These are phyloP conservation scores for Solanum acaule DNA, from an alignment of 257 asterid species.

Conservation along the genomic window DNA sequence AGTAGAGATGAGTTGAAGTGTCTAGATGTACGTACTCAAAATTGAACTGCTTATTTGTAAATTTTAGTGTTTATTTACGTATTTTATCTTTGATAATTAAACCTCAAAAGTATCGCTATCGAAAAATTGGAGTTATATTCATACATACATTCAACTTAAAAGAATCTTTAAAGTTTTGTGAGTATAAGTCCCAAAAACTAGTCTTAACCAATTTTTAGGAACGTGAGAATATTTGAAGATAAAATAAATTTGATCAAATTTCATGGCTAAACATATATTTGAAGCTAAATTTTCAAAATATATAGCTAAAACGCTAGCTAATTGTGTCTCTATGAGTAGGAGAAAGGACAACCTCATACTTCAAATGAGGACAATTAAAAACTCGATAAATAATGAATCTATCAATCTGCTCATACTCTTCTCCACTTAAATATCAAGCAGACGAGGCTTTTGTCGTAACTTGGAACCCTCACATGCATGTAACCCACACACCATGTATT, in stretches of 20 bases:
- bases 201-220: neutral
- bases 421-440: neutral
- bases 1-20: too few species aligned
- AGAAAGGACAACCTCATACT: neutral
- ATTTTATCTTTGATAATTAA: too few species aligned
- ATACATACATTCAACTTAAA: too few species aligned
- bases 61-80: too few species aligned
- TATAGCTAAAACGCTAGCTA: neutral
- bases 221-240: neutral
- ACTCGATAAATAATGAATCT: neutral
- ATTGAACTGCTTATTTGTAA: too few species aligned
- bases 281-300: neutral
- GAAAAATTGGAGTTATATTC: neutral
- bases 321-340: neutral
- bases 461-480: neutral
- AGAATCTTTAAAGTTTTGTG: too few species aligned
- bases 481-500: neutral
- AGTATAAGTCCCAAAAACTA: too few species aligned
- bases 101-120: neutral
- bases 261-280: rapidly evolving
- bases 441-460: neutral
- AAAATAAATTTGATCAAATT: neutral
- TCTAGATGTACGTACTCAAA: too few species aligned
- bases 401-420: neutral
- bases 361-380: neutral